Base-by-base conservation (phyloP, 169 alveolate genomes). In the Eimeria praecox region DNA sequence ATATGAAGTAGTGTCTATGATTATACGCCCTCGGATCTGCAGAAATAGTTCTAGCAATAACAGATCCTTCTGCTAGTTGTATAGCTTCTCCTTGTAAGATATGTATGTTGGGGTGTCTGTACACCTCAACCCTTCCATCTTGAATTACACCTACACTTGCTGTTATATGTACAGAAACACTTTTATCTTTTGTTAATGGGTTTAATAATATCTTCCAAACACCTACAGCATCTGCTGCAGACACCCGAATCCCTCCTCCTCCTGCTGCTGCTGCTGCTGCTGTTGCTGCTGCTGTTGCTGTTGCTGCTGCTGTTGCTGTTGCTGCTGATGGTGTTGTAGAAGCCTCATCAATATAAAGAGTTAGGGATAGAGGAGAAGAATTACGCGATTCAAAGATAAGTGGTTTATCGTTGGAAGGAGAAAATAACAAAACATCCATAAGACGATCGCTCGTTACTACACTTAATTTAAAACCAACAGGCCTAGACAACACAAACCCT, bases 1-100 rank as follows among this genome's bases (percentile, higher is more conserved):
- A 80, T 38, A 80, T 80, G 30, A 80, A 80, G 27, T 46, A 6
- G 12, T 46, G 44, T n/a, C 90, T 80, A 71, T 80, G 90, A 71
- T 46, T 40, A 3, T 44, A 40, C 16, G 10, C 5, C 1, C 10
- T 18, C 14, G 90, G 90, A 44, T 80, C 42, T 42, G 90, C 71
- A 3, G 90, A 80, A 24, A 80, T 40, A 24, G 5, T 10, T 6
- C 33, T 27, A 27, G 69, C 69, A 1, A 80, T 14, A 24, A 6
- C 71, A 42, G 46, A 6, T 2, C 90, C 90, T 1, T 44, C 71
- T 6, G 52, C 27, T 14, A 80, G 69, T 14, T 80, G 90, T 16
- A 8, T 69, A 27, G 90, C 69, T 3, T 49, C 44, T 6, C 24
- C 4, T 27, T 80, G 40, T 0, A 80, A 40, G 90, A 44, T 49